Evolutionary conservation across 2,329 filamentous ascomycete genomes (phyloP), one percentile per base, ranked within the genome.

Genomic region (Talaromyces sp.): DNA sequence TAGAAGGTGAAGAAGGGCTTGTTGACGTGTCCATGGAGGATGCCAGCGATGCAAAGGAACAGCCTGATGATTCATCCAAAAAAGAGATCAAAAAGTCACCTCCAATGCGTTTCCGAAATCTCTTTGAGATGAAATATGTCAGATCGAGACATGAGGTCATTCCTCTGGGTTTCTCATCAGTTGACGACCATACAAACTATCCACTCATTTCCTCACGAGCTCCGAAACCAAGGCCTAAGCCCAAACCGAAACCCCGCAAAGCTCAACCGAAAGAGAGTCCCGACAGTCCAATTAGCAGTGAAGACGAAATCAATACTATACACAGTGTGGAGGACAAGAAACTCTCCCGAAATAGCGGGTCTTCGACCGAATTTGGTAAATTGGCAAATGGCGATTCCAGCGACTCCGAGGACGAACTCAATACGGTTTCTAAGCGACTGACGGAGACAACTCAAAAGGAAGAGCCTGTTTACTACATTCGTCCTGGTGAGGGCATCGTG

Each of bases 21-120:
- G 91, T 98, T 6, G 91, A 97, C 73, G 89, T 99, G 16, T 91
- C 90, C 0, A 93, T 97, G 89, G 88, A 87, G 62, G 89, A 92
- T 70, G 80, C 81, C 2, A 73, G 73, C 16, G 80, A 84, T 65
- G 54, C 66, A 52, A 47, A 67, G 24, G 33, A 24, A 9, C 69
- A 71, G 52, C 67, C 69, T 13, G 64, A 68, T 10, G 66, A 65
- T 6, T 35, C 67, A 4, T 54, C 67, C 3, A 67, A 71, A 27
- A 64, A 66, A 27, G 57, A 60, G 13, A 67, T 71, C 10, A 54
- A 31, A 59, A 69, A 67, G 27, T 64, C 72, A 9, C 85, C 98
- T 27, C 84, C 86, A 0, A 80, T 85, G 1, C 78, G 82, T 22
- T 81, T 91, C 45, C 89, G 88, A 72, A 89, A 87, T 65, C 80